A percentile compares a stretch with the other conserved stretches of the same genome.
These are phyloP conservation scores for Cyclotella baltica DNA, from an alignment of 108 stramenopile genomes.

Conservation along the genomic window DNA sequence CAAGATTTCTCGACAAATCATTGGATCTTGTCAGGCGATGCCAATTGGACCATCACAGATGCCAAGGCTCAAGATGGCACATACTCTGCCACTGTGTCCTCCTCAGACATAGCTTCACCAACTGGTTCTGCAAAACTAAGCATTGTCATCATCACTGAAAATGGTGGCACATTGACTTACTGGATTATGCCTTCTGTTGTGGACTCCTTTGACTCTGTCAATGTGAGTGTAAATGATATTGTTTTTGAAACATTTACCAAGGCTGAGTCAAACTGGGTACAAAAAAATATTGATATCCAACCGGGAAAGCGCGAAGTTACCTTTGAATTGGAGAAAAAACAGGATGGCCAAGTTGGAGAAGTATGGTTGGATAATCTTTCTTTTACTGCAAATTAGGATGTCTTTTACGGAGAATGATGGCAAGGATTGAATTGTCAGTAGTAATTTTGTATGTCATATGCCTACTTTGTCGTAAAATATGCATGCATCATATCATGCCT, in stretches of 20 bases:
- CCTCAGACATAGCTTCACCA: constrained; percentile 24
- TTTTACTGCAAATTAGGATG: constrained; percentile 36
- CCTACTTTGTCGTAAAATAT: too few species aligned
- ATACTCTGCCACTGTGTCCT: constrained; percentile 36
- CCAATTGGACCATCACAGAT: constrained; percentile 47
- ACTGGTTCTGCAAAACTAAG: constrained; percentile 41
- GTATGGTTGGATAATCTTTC: constrained; percentile 47
- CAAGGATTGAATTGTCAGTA: too few species aligned
- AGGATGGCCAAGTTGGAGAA: constrained; percentile 23
- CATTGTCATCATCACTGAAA: constrained; percentile 54
- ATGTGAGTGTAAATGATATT: constrained; percentile 36
- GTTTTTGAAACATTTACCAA: constrained; percentile 17
- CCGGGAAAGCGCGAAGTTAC: constrained; percentile 51
- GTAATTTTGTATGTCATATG: too few species aligned
- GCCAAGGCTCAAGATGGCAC: constrained; percentile 23
- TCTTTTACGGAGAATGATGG: too few species aligned
- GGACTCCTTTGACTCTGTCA: constrained; percentile 36
- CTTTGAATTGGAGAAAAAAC: constrained; percentile 39
- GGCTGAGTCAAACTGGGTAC: constrained; percentile 34
- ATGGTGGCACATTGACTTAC: constrained; percentile 37
- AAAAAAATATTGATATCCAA: constrained; percentile 37
- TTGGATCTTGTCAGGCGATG: constrained; percentile 49
- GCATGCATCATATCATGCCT: too few species aligned
- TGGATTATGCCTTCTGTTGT: constrained; percentile 32
- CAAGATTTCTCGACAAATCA: constrained; percentile 42